Percentiles rank a stretch among this genome's conserved stretches.
Evolutionary conservation across 192 early-diverging fungal species (phyloP).

Genomic region (Podila epigama): DNA sequence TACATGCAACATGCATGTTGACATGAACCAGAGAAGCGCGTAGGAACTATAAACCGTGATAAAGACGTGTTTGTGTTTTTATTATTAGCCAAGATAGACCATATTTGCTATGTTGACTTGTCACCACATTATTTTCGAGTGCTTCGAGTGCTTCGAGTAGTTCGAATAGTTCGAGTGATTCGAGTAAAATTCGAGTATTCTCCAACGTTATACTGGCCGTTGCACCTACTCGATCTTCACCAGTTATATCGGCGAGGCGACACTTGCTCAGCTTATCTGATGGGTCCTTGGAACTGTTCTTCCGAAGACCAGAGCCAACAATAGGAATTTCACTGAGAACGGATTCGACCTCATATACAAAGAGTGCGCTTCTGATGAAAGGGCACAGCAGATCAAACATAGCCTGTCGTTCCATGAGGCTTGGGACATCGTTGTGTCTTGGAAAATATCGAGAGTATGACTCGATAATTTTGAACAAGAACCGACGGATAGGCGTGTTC

Average conservation of each 20-base stretch:
- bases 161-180: no score
- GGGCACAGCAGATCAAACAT: conserved; percentile 15
- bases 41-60: no score
- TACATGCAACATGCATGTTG: no score
- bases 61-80: no score
- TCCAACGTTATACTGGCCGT: conserved; percentile 13
- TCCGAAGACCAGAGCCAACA: conserved; percentile 12
- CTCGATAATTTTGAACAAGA: conserved; percentile 11
- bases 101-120: no score
- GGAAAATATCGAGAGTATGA: conserved; percentile 17
- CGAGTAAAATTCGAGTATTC: conserved; percentile 20
- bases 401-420: conserved; percentile 19
- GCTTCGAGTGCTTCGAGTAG: no score
- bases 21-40: no score
- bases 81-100: no score
- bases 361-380: conserved; percentile 15
- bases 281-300: conserved; percentile 11
- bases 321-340: conserved; percentile 16
- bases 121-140: no score
- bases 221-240: not conserved
- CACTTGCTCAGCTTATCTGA: conserved; percentile 26
- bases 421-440: not conserved
- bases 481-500: conserved; percentile 25
- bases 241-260: conserved; percentile 19
- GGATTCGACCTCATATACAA: conserved; percentile 16